Evolutionary conservation across 2,329 filamentous ascomycete genomes (phyloP).

Genomic region (Colletotrichum gigasporum): DNA sequence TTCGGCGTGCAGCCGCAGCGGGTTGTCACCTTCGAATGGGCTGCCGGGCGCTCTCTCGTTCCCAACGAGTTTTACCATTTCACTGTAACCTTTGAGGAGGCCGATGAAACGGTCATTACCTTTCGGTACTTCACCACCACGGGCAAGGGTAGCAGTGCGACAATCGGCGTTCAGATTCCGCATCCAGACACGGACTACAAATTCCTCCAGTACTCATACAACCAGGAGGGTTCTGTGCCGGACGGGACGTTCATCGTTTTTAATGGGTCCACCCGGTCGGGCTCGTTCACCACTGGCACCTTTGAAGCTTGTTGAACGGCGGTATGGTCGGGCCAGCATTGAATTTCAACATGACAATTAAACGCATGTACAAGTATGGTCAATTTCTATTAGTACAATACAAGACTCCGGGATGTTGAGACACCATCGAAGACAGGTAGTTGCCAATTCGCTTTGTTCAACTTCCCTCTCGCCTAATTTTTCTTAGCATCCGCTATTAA

Average conservation of each 20-base stretch:
- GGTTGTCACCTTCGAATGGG: conserved; percentile 7
- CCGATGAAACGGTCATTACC: not conserved
- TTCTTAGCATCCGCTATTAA: too few species aligned
- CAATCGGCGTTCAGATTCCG: not conserved
- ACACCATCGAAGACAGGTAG: too few species aligned
- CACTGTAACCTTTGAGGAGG: not conserved
- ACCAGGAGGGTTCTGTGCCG: not conserved
- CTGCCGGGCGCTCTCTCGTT: not conserved
- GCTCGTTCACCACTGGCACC: not conserved
- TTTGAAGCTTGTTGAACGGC: too few species aligned
- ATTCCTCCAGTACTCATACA: not conserved
- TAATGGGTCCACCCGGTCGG: not conserved
- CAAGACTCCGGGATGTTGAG: too few species aligned
- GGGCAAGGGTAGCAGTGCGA: not conserved
- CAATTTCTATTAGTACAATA: too few species aligned
- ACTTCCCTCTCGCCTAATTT: too few species aligned
- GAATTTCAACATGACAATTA: too few species aligned
- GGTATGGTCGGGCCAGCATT: too few species aligned
- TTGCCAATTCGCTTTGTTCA: too few species aligned
- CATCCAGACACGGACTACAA: not conserved
- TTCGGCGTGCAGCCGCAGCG: not conserved
- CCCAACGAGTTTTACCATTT: not conserved
- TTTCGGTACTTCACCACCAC: not conserved
- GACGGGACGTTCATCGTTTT: not conserved
- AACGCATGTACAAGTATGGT: too few species aligned